Evolutionary conservation across 768 basidiomycete species (phyloP).

Genomic region (Thelephora ganbajun): DNA sequence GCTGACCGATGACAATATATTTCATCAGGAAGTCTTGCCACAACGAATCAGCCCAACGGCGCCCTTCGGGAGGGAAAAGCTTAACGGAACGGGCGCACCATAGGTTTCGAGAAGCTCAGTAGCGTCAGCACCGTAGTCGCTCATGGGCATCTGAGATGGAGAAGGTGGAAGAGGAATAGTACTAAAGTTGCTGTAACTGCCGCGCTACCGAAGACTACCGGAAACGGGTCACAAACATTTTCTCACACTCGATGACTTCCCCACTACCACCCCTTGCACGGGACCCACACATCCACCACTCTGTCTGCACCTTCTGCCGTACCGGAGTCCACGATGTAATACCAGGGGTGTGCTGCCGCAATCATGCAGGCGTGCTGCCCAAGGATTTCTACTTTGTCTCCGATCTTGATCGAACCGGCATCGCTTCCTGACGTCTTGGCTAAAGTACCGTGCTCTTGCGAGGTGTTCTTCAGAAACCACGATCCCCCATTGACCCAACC

Average conservation of each 20-base stretch:
- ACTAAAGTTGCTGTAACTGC: background rate
- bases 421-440: constrained; percentile 20
- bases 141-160: constrained; percentile 30
- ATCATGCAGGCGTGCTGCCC: constrained; percentile 83
- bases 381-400: constrained; percentile 54
- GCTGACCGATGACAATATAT: constrained; percentile 86
- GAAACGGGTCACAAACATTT: background rate
- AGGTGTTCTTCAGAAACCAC: constrained; percentile 52
- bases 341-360: constrained; percentile 71
- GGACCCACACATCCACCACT: constrained; percentile 75
- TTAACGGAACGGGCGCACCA: constrained; percentile 32
- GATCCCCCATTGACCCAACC: constrained; percentile 56
- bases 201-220: background rate
- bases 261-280: constrained; percentile 79
- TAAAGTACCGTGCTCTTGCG: constrained; percentile 73
- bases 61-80: background rate
- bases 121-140: constrained; percentile 66
- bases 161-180: background rate
- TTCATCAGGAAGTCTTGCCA: constrained; percentile 91
- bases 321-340: constrained; percentile 66
- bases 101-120: constrained; percentile 93
- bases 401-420: constrained; percentile 30
- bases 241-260: background rate
- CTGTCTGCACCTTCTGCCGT: constrained; percentile 28
- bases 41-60: background rate